These are phyloP conservation scores for Fusarium euwallaceae DNA, from an alignment of 2,329 filamentous ascomycete species.

Conservation along the genomic window DNA sequence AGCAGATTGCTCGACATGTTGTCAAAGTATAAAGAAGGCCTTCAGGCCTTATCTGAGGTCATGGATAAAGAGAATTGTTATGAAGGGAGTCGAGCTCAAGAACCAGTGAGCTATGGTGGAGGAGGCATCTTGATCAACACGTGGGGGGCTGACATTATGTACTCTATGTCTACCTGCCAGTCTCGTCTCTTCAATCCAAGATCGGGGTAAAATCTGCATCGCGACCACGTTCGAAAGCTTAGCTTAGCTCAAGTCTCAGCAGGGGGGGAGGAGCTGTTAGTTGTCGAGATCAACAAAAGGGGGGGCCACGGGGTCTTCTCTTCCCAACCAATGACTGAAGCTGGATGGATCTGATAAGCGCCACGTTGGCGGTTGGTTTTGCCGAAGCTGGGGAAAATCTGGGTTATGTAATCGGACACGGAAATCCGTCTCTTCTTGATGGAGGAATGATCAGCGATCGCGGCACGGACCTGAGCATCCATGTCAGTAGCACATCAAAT, in stretches of 20 bases:
- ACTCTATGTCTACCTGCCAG: conserved; percentile 6
- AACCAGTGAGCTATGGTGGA: conserved; percentile 1
- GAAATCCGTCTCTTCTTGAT: neutral
- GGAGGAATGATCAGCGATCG: neutral
- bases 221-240: conserved; percentile 3
- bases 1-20: conserved; percentile 35
- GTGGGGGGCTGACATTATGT: conserved; percentile 20
- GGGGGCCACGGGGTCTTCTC: neutral
- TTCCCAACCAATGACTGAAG: conserved; percentile 1
- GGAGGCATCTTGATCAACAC: conserved; percentile 19
- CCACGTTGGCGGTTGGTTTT: neutral
- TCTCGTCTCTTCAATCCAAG: neutral
- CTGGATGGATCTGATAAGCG: conserved; percentile 9
- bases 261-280: conserved; percentile 8
- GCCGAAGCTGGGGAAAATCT: neutral
- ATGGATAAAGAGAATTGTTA: neutral
- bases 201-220: conserved; percentile 1
- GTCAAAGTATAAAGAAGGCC: neutral
- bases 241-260: conserved; percentile 21
- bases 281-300: conserved; percentile 13
- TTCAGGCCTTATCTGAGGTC: neutral
- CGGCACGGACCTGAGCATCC: neutral
- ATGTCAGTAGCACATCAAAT: neutral
- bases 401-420: conserved; percentile 20
- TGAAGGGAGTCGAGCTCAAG: neutral